Evolutionary conservation across 2,329 filamentous ascomycete genomes (phyloP).

Genomic region (Pseudogymnoascus sp.): DNA sequence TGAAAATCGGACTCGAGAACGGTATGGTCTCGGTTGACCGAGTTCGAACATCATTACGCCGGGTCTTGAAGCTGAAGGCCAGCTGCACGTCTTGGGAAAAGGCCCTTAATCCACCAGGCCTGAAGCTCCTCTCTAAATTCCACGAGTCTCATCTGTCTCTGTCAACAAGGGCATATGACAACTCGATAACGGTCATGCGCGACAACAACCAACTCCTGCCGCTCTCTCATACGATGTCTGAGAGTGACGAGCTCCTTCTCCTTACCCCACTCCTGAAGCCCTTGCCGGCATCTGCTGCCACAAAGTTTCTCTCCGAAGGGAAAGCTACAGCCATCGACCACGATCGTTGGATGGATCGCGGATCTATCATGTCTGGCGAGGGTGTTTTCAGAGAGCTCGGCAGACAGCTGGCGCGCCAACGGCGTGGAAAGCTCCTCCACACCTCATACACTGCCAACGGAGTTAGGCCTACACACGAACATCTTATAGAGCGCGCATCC

Average conservation of each 20-base stretch:
- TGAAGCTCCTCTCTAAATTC: constrained; percentile 68
- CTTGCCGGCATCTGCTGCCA: constrained; percentile 79
- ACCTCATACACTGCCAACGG: constrained; percentile 95
- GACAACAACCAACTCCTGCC: constrained; percentile 83
- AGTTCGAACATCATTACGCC: constrained; percentile 70
- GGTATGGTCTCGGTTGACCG: constrained; percentile 77
- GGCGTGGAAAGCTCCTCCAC: constrained; percentile 80
- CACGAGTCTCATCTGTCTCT: constrained; percentile 76
- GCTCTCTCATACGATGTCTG: constrained; percentile 70
- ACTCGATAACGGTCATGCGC: constrained; percentile 84
- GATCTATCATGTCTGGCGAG: constrained; percentile 80
- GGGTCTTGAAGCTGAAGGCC: constrained; percentile 74
- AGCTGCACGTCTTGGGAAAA: constrained; percentile 86
- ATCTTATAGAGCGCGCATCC: constrained; percentile 79
- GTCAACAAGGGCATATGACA: constrained; percentile 81
- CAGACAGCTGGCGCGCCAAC: constrained; percentile 74
- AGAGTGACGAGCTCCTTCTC: constrained; percentile 81
- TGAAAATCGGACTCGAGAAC: constrained; percentile 85
- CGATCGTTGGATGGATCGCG: constrained; percentile 50
- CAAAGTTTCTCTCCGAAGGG: constrained; percentile 55
- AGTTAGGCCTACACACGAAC: constrained; percentile 86
- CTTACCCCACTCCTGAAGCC: constrained; percentile 87
- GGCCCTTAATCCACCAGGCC: constrained; percentile 78
- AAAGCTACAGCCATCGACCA: constrained; percentile 37
- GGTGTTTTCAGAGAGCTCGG: constrained; percentile 87